phyloP scores from a whole-genome alignment of 2,329 filamentous ascomycete genomes.

The Colletotrichum filicis region DNA sequence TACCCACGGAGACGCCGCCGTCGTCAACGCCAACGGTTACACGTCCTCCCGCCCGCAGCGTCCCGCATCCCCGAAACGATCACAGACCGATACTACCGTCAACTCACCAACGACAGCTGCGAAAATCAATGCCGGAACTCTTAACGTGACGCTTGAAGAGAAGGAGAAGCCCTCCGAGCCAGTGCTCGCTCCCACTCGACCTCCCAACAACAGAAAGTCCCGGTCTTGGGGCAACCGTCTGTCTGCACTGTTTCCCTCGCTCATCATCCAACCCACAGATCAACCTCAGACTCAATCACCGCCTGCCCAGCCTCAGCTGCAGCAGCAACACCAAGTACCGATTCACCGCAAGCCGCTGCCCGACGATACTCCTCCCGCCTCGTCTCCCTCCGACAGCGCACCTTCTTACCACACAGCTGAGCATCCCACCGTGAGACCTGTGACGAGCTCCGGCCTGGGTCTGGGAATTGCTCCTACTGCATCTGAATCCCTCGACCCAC shows the following conservation, averaged over 20 bases:
- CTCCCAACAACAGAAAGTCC: conserved; percentile 43
- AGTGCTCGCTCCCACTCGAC: conserved; percentile 31
- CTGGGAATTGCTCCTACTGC: conserved; percentile 20
- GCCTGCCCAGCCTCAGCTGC: conserved; percentile 27
- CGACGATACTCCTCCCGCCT: conserved; percentile 9
- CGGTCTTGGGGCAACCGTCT: conserved; percentile 49
- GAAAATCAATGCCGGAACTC: background rate
- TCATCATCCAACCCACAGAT: conserved; percentile 49
- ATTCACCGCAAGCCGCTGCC: conserved; percentile 39
- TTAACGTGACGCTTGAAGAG: conserved; percentile 15
- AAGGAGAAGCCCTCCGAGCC: conserved; percentile 32
- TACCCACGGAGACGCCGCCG: conserved; percentile 14
- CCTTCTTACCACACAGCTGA: conserved; percentile 26
- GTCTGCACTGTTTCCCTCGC: conserved; percentile 50
- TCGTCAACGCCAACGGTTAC: conserved; percentile 5
- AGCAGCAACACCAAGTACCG: conserved; percentile 29
- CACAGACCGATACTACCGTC: conserved; percentile 26
- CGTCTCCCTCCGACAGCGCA: conserved; percentile 30
- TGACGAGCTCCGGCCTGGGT: conserved; percentile 17
- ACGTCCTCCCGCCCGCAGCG: conserved; percentile 18
- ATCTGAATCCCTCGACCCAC: conserved; percentile 15
- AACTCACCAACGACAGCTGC: conserved; percentile 2
- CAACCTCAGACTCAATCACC: conserved; percentile 34
- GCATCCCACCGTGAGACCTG: conserved; percentile 14
- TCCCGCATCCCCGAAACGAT: conserved; percentile 31